Evolutionary conservation across 148 eudicot species (phyloP), one percentile per base, ranked within the genome.

Genomic region (Talinum fruticosum): DNA sequence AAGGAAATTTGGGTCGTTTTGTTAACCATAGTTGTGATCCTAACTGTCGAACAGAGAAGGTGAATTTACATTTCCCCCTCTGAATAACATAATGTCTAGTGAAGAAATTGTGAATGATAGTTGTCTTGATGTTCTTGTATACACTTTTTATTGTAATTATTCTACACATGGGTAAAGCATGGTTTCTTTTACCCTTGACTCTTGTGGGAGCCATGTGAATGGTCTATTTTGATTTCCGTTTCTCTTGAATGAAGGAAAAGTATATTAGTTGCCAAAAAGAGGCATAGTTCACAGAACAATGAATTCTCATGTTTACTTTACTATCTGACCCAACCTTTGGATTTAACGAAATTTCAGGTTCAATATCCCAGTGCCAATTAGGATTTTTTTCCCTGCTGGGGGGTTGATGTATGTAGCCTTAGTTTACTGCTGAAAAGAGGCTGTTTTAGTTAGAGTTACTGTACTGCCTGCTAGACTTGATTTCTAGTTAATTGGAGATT

Each of bases 1-100:
- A 96, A 91, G 99, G 99, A 79, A 96, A 96, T 80, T 82, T 96
- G 81, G 97, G 99, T 29, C 97, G 99, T 69, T 96, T 93, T 86
- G 94, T 96, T 72, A 96, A 96, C 82, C 99, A 96, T 79, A 93
- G 99, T 72, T 96, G 99, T 79, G 99, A 96, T 80, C 99, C 99
- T 66, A 96, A 96, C 80, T 96, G 99, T 80, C 92, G 94, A 37
- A 96, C 99, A 1, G 99, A 96, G 82, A 96, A 96, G 99, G 99
- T 92, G 73, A 82, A 74, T 76, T 35, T 47, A 66, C 72, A 38
- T 41, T 64, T 34, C 64, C 67, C 29, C n/a, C 28, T 26, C 66
- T 69, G 78, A 15, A 64, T 34, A 61, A 36, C 74, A 49, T 15
- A 45, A 15, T 66, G 54, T 32, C 37, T 72, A 62, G 14, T 62